Conservation (phyloP, 805 yeast genomes). For the Nakazawaea anatomiae region DNA sequence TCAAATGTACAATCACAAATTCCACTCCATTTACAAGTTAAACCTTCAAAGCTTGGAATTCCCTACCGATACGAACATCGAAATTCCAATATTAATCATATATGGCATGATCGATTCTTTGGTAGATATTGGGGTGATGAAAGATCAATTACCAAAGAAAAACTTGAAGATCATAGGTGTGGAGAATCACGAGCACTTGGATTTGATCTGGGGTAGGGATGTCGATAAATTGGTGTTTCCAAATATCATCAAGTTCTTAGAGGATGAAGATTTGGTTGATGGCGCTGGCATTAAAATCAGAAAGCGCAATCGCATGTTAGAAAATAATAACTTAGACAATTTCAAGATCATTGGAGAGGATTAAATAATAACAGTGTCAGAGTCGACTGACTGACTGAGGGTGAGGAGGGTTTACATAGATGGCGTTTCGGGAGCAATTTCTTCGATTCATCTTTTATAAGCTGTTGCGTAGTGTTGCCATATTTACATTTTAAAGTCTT, state of each 20-base stretch:
- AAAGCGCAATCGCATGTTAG: neutral
- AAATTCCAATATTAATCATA: conserved; percentile 67
- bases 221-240: conserved; percentile 44
- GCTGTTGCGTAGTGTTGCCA: no score
- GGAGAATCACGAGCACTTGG: conserved; percentile 78
- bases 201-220: conserved; percentile 85
- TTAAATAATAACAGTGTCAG: neutral
- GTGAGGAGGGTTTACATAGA: neutral
- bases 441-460: no score
- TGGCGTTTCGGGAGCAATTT: no score
- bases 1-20: conserved; percentile 48
- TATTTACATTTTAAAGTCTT: no score
- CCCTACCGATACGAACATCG: conserved; percentile 62
- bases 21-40: conserved; percentile 24
- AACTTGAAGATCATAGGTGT: conserved; percentile 40
- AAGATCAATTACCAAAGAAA: conserved; percentile 1
- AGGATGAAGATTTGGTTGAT: conserved; percentile 25
- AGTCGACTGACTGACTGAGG: neutral
- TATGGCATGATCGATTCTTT: conserved; percentile 80
- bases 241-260: conserved; percentile 31
- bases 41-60: conserved; percentile 47
- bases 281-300: conserved; percentile 1
- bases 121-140: conserved; percentile 78
- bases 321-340: neutral
- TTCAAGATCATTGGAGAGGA: conserved; percentile 1